Base-by-base conservation (phyloP, 2,329 filamentous ascomycete genomes). In the Apiospora malaysiana region DNA sequence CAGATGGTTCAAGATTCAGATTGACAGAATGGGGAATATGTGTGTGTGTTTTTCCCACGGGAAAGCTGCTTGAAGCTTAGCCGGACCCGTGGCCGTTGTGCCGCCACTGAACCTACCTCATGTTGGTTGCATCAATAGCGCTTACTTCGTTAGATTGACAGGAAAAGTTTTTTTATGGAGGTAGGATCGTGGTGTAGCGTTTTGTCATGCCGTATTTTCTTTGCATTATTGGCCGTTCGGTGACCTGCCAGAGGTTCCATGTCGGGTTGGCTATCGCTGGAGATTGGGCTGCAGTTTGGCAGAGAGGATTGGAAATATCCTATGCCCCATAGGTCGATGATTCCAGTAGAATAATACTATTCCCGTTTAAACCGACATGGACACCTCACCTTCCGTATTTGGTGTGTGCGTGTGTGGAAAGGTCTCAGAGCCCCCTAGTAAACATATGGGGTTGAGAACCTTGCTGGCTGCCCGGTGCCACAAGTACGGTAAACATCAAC, bases 401-500 rank as follows among this genome's bases (percentile, higher is more conserved):
- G 51, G 32, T 40, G 56, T n/a, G 32, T 4, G 25, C 12, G 56
- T 40, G 56, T 9, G 56, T 23, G 32, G 18, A 18, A 47, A 40
- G 27, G 32, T 63, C 32, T 40, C 56, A n/a, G n/a, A 63, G 56
- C 27, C 56, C 56, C 32, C 12, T n/a, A 10, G 27, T n/a, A 59
- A 32, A 21, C 51, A n/a, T 12, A 40, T 21, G 51, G 51, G 6
- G 12, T n/a, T 63, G 32, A 63, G 56, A 63, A 63, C 56, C 56
- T 63, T 63, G 56, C 40, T 63, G 56, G 56, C 32, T 63, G 27
- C 56, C 32, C 27, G 21, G 56, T n/a, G 32, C 32, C 56, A 63
- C 56, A 63, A 63, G 56, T 23, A n/a, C 21, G 4, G 56, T 63
- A 63, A 63, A 40, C 56, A 63, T 63, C 56, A 63, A 40, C 56